Conservation (phyloP, 306 rosid species). For the Corylus americana region DNA sequence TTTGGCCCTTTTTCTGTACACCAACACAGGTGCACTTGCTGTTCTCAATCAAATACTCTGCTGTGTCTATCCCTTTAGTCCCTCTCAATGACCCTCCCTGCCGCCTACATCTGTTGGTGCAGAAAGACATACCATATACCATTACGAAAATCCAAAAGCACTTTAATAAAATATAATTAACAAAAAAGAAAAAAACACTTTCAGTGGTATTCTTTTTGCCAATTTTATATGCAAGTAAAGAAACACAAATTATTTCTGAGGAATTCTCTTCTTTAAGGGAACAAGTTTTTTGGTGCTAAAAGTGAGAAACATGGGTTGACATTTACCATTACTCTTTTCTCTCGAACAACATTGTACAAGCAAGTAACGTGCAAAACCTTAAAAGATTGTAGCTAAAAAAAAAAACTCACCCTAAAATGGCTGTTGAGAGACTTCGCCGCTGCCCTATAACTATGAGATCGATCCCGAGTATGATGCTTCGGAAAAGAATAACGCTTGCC, state of each 20-base stretch:
- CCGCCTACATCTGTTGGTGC: conserved; percentile 50
- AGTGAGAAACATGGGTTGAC: neutral
- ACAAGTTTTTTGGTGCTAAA: neutral
- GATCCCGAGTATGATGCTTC: conserved; percentile 35
- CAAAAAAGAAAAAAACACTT: neutral
- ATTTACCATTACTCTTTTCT: too few species aligned
- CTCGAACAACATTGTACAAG: neutral
- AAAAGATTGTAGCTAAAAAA: neutral
- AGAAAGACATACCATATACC: neutral
- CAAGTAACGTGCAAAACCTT: neutral
- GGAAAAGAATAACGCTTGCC: conserved; percentile 49
- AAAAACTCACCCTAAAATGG: conserved; percentile 61
- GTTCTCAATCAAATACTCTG: conserved; percentile 80
- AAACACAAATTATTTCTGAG: neutral
- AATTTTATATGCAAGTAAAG: neutral
- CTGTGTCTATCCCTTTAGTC: conserved; percentile 61
- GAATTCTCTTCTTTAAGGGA: neutral
- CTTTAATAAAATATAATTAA: neutral
- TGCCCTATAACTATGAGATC: conserved; percentile 72
- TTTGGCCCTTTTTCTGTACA: conserved; percentile 78
- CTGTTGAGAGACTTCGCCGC: conserved; percentile 58
- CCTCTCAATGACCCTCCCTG: conserved; percentile 49
- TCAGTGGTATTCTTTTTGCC: neutral
- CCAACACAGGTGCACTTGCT: conserved; percentile 75
- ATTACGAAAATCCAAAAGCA: neutral